Conservation (phyloP, 2,329 filamentous ascomycete genomes). For the Botrytis deweyae region DNA sequence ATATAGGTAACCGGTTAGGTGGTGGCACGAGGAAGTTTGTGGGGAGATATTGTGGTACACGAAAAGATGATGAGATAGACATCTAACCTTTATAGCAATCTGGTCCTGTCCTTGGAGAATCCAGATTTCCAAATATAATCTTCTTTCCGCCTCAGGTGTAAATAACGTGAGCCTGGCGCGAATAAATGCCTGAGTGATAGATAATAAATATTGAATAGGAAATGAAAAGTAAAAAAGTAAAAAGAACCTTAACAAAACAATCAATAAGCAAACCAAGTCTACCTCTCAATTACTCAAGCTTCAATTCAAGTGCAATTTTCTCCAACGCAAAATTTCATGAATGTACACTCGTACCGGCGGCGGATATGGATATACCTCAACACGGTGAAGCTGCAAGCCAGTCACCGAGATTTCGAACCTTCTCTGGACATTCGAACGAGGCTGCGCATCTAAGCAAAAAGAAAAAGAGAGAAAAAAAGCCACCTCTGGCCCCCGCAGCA, state of each 20-base stretch:
- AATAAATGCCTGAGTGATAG: slow-evolving; percentile 18
- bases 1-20: not conserved
- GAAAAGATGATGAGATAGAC: not conserved
- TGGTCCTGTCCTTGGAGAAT: not conserved
- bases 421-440: not conserved
- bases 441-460: not conserved
- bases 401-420: slow-evolving; percentile 1
- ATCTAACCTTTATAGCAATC: not conserved
- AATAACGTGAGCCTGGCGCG: slow-evolving; percentile 11
- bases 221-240: not conserved
- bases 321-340: not conserved
- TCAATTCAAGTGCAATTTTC: not conserved
- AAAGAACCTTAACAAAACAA: not conserved
- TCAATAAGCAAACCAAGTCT: not conserved
- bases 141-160: slow-evolving; percentile 13
- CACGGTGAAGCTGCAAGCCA: slow-evolving; percentile 15
- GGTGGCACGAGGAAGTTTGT: not conserved
- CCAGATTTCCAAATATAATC: not conserved
- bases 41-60: not conserved
- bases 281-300: not conserved
- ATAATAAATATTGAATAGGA: not conserved
- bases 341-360: not conserved
- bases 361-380: not conserved
- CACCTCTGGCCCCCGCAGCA: not conserved
- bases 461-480: not conserved